Percentiles rank a stretch among this genome's conserved stretches.
These are phyloP conservation scores for Colletotrichum sojae DNA, from an alignment of 2,329 filamentous ascomycete species.

Conservation along the genomic window DNA sequence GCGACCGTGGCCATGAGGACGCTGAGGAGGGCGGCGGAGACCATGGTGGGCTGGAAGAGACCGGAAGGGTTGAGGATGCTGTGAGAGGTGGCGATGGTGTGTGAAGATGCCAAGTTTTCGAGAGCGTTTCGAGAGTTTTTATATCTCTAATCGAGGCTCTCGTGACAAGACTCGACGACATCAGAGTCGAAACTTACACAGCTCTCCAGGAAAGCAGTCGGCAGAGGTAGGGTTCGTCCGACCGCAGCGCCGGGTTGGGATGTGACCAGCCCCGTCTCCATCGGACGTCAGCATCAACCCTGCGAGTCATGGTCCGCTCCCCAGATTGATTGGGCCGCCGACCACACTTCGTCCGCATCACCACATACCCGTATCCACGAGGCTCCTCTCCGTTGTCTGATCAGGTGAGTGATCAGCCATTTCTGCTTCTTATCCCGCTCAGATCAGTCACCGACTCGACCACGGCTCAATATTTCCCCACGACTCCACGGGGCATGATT, in stretches of 20 bases:
- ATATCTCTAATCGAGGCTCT: background rate
- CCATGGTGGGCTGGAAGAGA: constrained; percentile 9
- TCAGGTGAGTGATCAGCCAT: background rate
- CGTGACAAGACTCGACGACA: background rate
- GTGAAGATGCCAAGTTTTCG: background rate
- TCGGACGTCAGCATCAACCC: background rate
- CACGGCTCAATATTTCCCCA: no score
- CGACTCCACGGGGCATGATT: background rate
- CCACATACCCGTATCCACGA: background rate
- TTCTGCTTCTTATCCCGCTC: background rate
- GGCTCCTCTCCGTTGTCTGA: background rate
- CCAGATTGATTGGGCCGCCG: background rate
- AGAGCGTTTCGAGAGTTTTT: background rate
- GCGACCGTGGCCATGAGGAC: constrained; percentile 23
- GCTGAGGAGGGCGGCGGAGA: constrained; percentile 16
- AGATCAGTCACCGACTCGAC: background rate
- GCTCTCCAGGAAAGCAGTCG: background rate
- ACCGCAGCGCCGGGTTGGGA: background rate
- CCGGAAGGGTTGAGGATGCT: background rate
- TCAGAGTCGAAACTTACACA: background rate
- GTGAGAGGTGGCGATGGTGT: rapidly evolving
- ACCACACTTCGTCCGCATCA: background rate
- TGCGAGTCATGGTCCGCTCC: background rate
- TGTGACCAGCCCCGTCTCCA: background rate
- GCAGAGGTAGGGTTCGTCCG: background rate